Evolutionary conservation across 2,329 filamentous ascomycete genomes (phyloP).

Genomic region (Falciphora oryzae): DNA sequence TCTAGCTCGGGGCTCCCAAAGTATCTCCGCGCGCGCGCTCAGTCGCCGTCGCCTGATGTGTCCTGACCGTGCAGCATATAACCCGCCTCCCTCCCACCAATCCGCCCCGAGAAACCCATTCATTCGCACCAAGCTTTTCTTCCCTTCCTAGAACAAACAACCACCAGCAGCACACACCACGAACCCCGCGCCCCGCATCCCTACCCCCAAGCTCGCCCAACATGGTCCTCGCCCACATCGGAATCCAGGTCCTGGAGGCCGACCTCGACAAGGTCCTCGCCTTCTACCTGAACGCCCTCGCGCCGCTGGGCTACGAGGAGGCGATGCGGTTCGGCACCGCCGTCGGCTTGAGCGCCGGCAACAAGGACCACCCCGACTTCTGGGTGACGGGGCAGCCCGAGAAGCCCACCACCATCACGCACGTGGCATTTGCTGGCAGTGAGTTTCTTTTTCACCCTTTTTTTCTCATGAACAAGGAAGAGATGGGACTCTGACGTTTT

Average conservation of each 20-base stretch:
- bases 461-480: not conserved
- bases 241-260: conserved; percentile 7
- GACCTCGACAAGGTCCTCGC: conserved; percentile 4
- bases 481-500: not conserved
- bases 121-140: too few species aligned
- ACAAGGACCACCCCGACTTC: conserved; percentile 7
- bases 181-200: not conserved
- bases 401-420: conserved; percentile 7
- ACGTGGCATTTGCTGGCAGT: conserved; percentile 7
- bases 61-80: too few species aligned
- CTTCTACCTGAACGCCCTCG: conserved; percentile 12
- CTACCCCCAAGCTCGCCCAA: not conserved
- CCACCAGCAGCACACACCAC: too few species aligned
- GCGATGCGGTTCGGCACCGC: conserved; percentile 5
- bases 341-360: not conserved
- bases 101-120: too few species aligned
- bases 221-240: conserved; percentile 11
- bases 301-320: conserved; percentile 11
- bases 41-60: too few species aligned
- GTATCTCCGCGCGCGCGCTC: too few species aligned
- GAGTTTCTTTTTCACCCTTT: not conserved
- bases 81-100: too few species aligned
- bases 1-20: too few species aligned
- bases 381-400: conserved; percentile 4
- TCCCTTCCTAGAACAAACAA: too few species aligned